Percentiles rank a stretch among this genome's conserved stretches.
Conservation (phyloP, 495 filamentous ascomycete genomes). For the Rostrohypoxylon terebratum region DNA sequence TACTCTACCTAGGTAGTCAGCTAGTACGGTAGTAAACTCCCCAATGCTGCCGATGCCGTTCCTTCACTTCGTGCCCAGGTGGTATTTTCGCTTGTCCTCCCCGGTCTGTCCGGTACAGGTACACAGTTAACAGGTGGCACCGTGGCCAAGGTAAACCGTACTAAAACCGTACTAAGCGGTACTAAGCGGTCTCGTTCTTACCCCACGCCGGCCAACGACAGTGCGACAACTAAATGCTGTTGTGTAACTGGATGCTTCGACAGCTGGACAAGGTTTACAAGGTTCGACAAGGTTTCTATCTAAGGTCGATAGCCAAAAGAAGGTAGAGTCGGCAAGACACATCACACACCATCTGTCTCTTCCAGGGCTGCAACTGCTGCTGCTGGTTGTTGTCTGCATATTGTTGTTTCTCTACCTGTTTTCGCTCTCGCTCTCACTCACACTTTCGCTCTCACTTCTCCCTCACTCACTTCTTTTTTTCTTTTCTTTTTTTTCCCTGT, state of each 20-base stretch:
- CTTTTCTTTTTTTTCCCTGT: background rate
- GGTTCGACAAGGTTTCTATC: constrained; percentile 6
- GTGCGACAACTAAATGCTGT: constrained; percentile 48
- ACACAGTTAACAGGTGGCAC: constrained; percentile 23
- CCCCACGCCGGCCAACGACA: constrained; percentile 47
- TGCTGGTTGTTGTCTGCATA: constrained; percentile 22
- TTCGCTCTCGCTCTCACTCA: constrained; percentile 1
- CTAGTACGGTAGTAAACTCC: too few relatives aligned
- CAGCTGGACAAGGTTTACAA: constrained; percentile 44
- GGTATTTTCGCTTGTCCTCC: background rate
- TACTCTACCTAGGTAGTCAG: too few relatives aligned
- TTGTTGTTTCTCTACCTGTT: constrained; percentile 3
- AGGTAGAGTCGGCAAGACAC: constrained; percentile 34
- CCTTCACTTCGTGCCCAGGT: background rate
- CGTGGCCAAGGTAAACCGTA: constrained; percentile 1
- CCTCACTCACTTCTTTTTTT: background rate
- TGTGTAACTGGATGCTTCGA: constrained; percentile 44
- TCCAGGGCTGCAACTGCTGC: constrained; percentile 15
- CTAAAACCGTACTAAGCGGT: constrained; percentile 21
- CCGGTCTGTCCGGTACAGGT: too few relatives aligned
- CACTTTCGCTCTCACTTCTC: constrained; percentile 1
- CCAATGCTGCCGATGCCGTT: constrained; percentile 9
- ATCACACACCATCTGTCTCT: constrained; percentile 40
- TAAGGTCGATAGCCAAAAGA: constrained; percentile 28
- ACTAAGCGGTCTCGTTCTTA: constrained; percentile 38